Evolutionary conservation across 2,329 filamentous ascomycete genomes (phyloP).

Genomic region (Claviceps sp.): DNA sequence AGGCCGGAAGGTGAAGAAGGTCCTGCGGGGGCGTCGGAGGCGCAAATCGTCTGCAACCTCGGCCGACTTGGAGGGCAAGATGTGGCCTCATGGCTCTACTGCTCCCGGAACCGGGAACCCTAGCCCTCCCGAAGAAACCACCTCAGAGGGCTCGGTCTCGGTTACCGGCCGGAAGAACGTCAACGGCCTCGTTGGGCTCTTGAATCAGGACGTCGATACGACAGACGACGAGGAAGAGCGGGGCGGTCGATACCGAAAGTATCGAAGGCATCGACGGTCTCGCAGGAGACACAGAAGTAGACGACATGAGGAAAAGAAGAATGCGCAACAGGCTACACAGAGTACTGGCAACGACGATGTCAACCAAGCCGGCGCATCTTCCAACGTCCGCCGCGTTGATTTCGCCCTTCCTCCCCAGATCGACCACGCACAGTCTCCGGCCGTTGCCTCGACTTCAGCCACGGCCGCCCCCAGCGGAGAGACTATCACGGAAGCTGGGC

Average conservation of each 20-base stretch:
- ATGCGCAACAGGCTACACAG: constrained; percentile 19
- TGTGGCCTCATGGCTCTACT: constrained; percentile 28
- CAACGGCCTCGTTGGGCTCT: constrained; percentile 23
- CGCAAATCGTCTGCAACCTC: constrained; percentile 68
- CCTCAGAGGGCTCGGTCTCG: constrained; percentile 25
- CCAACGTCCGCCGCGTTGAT: constrained; percentile 40
- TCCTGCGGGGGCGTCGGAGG: constrained; percentile 55
- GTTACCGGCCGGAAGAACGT: constrained; percentile 22
- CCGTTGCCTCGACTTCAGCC: constrained; percentile 14
- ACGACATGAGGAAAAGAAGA: constrained; percentile 28
- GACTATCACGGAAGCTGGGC: constrained; percentile 11
- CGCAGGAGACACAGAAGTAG: constrained; percentile 24
- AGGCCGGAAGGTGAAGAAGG: constrained; percentile 61
- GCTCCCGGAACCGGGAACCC: constrained; percentile 19
- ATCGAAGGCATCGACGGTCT: constrained; percentile 19
- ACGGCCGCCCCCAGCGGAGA: constrained; percentile 14
- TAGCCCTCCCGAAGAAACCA: constrained; percentile 22
- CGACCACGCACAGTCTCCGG: constrained; percentile 9
- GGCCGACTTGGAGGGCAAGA: constrained; percentile 32
- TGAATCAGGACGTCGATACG: constrained; percentile 29
- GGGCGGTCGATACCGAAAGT: constrained; percentile 19
- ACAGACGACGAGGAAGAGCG: constrained; percentile 36
- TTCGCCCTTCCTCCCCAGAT: constrained; percentile 30
- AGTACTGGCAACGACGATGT: constrained; percentile 12
- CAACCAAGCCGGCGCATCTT: constrained; percentile 9